These are phyloP conservation scores for Tolypocladium capitatum DNA, from an alignment of 2,329 filamentous ascomycete genomes.

Conservation along the genomic window DNA sequence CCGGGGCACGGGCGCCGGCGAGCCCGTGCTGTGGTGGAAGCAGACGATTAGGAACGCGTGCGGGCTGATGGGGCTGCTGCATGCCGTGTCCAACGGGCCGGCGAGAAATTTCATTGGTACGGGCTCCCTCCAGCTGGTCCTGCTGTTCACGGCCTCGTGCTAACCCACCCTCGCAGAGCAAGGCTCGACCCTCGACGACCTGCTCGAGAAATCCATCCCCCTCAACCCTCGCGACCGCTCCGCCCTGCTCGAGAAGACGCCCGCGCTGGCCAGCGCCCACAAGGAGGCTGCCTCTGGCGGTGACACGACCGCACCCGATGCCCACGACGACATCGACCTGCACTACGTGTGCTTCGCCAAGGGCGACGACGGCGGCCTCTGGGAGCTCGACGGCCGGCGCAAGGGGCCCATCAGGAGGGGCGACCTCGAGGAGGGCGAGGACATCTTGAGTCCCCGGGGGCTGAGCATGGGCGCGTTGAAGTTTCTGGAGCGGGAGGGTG, in stretches of 20 bases:
- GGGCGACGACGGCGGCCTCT: slow-evolving; percentile 46
- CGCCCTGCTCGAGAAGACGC: slow-evolving; percentile 61
- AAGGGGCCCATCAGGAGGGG: slow-evolving; percentile 47
- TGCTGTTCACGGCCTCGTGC: not conserved
- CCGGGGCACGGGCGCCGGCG: slow-evolving; percentile 47
- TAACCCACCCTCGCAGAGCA: slow-evolving; percentile 20
- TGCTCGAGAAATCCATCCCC: slow-evolving; percentile 59
- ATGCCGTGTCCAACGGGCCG: slow-evolving; percentile 67
- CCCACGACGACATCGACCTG: slow-evolving; percentile 73
- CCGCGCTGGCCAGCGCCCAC: slow-evolving; percentile 66
- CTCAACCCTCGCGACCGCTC: slow-evolving; percentile 55
- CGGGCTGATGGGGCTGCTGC: slow-evolving; percentile 77
- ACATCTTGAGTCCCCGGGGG: slow-evolving; percentile 63
- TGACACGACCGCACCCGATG: slow-evolving; percentile 65
- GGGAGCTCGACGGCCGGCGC: slow-evolving; percentile 46
- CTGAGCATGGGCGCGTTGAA: slow-evolving; percentile 52
- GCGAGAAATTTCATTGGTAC: slow-evolving; percentile 48
- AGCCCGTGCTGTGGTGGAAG: slow-evolving; percentile 84
- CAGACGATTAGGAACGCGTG: slow-evolving; percentile 94
- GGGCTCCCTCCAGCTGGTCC: not conserved
- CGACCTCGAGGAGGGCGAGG: slow-evolving; percentile 43
- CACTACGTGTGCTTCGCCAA: slow-evolving; percentile 96
- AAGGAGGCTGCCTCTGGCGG: slow-evolving; percentile 62
- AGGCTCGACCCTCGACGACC: slow-evolving; percentile 43
- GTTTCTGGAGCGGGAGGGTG: slow-evolving; percentile 42